Percentiles rank a stretch among this genome's conserved stretches.
phyloP scores from a whole-genome alignment of 2,329 filamentous ascomycete species.

The Stachybotrys chartarum region DNA sequence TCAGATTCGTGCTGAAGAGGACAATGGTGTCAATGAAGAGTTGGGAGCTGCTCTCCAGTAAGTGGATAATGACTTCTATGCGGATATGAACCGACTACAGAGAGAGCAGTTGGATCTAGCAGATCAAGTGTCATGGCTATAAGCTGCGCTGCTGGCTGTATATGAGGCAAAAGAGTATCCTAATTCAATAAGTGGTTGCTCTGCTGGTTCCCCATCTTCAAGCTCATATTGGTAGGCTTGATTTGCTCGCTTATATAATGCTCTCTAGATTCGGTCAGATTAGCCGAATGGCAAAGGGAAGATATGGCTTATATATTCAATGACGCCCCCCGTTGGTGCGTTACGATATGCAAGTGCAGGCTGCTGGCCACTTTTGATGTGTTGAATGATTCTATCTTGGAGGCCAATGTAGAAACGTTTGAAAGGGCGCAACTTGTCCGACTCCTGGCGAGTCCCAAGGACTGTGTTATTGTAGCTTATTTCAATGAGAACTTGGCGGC shows the following conservation, averaged over 20 bases:
- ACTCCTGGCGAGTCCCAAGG: background rate
- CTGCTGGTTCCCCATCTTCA: background rate
- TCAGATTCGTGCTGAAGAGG: no score
- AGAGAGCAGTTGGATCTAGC: no score
- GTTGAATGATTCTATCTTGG: background rate
- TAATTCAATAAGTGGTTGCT: conserved; percentile 1
- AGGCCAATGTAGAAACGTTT: background rate
- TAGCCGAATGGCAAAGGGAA: background rate
- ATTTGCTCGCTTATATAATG: background rate
- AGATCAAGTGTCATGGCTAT: no score
- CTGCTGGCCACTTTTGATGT: background rate
- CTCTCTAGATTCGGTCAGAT: background rate
- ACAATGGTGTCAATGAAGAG: no score
- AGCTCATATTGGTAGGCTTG: background rate
- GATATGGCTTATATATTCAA: background rate
- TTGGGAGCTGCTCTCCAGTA: no score
- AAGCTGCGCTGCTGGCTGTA: no score
- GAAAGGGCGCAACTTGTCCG: background rate
- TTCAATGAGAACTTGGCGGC: background rate
- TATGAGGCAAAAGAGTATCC: no score
- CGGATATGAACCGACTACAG: no score
- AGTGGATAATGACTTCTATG: no score
- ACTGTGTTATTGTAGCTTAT: background rate
- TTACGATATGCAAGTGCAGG: background rate
- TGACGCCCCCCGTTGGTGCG: background rate